Evolutionary conservation across 176 grass and related monocot species (phyloP).

Genomic region (Oryza glumipatula): DNA sequence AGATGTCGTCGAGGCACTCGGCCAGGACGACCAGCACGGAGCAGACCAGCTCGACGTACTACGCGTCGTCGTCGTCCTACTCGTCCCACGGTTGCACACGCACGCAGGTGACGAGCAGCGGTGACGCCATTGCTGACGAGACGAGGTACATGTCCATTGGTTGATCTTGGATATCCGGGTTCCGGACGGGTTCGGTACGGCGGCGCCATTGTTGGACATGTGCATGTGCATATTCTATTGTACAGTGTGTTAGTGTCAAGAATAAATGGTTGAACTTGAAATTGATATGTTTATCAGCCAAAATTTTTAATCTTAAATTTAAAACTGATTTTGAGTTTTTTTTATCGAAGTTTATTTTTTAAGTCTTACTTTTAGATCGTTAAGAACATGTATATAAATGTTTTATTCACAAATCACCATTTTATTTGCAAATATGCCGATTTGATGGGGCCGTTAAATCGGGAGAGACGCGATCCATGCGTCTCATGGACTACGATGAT

Average conservation of each 20-base stretch:
- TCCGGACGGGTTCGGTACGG: not conserved
- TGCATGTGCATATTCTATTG: not conserved
- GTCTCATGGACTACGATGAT: too few species aligned
- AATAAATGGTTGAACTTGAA: not conserved
- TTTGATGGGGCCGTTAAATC: too few species aligned
- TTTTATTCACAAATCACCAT: too few species aligned
- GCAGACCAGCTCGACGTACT: slow-evolving; percentile 34
- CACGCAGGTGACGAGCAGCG: not conserved
- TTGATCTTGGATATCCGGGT: not conserved
- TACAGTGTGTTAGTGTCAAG: not conserved
- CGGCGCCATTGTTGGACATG: not conserved
- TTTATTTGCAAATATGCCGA: too few species aligned
- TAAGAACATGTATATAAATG: too few species aligned
- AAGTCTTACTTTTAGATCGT: too few species aligned
- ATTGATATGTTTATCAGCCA: too few species aligned
- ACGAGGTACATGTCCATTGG: not conserved
- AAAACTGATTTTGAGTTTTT: too few species aligned
- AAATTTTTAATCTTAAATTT: too few species aligned
- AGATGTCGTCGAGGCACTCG: not conserved
- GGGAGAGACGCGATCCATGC: too few species aligned
- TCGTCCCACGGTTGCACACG: slow-evolving; percentile 20
- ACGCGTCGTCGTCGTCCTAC: slow-evolving; percentile 19
- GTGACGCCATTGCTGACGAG: not conserved
- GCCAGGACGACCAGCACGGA: not conserved
- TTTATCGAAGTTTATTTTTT: too few species aligned